phyloP scores from a whole-genome alignment of 768 basidiomycete species.

The Pisolithus albus region DNA sequence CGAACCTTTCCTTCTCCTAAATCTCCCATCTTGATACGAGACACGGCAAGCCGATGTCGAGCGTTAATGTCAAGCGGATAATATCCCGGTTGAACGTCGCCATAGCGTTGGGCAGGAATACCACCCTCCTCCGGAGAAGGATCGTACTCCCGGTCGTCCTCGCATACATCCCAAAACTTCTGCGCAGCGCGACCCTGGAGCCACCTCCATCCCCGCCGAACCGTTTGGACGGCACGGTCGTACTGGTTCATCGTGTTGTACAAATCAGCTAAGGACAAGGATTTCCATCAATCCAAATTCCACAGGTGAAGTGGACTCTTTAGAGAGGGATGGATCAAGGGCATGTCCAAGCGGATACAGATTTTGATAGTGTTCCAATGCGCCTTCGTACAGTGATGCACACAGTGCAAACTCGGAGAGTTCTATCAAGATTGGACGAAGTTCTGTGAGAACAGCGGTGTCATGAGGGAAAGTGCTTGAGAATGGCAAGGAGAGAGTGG shows the following conservation, averaged over 20 bases:
- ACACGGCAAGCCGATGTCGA: slow-evolving; percentile 75
- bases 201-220: slow-evolving; percentile 81
- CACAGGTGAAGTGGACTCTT: slow-evolving; percentile 5
- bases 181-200: slow-evolving; percentile 75
- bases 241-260: slow-evolving; percentile 66
- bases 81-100: slow-evolving; percentile 48
- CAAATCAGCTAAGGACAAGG: slow-evolving; percentile 83
- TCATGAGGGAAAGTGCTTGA: slow-evolving; percentile 75
- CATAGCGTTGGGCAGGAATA: slow-evolving; percentile 30
- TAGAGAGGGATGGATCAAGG: slow-evolving; percentile 13
- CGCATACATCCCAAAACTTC: slow-evolving; percentile 71
- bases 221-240: slow-evolving; percentile 57
- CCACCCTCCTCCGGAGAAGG: slow-evolving; percentile 53
- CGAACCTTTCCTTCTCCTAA: slow-evolving; percentile 75
- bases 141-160: slow-evolving; percentile 83
- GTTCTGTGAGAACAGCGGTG: slow-evolving; percentile 67
- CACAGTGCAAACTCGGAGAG: slow-evolving; percentile 61
- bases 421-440: slow-evolving; percentile 68
- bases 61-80: slow-evolving; percentile 41
- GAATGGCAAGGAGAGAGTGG: slow-evolving; percentile 36
- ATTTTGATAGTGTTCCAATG: slow-evolving; percentile 62
- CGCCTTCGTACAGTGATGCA: slow-evolving; percentile 59
- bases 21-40: slow-evolving; percentile 75
- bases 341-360: slow-evolving; percentile 38
- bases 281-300: slow-evolving; percentile 46